Conservation (phyloP, 306 rosid species). For the Pyrus pyrifolia region DNA sequence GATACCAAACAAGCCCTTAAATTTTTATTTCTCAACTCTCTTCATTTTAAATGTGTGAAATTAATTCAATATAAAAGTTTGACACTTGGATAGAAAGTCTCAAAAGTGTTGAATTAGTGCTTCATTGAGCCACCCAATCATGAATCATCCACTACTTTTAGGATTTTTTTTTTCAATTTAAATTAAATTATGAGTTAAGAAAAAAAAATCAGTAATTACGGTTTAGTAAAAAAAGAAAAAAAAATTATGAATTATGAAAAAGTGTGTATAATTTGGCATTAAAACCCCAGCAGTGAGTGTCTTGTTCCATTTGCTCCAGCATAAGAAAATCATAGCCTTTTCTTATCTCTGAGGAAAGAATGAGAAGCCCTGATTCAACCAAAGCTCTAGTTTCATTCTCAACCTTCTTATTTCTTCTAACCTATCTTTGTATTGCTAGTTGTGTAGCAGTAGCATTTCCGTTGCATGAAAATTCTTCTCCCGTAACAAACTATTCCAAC, state of each 20-base stretch:
- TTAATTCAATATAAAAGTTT: neutral
- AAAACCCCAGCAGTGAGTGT: neutral
- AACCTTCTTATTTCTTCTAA: slow-evolving; percentile 27
- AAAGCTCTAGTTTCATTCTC: slow-evolving; percentile 21
- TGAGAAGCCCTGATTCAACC: slow-evolving; percentile 19
- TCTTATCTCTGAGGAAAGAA: slow-evolving; percentile 6
- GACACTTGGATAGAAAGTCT: neutral
- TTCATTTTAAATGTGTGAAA: neutral
- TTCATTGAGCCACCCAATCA: neutral
- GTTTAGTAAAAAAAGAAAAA: neutral
- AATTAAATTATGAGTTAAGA: too few relatives aligned
- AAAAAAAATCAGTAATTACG: too few relatives aligned
- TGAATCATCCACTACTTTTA: neutral
- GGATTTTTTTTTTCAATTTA: too few relatives aligned
- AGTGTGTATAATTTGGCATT: neutral
- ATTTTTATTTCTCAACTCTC: neutral
- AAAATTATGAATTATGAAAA: neutral
- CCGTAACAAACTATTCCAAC: slow-evolving; percentile 5
- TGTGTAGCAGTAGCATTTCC: neutral
- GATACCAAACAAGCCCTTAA: too few relatives aligned
- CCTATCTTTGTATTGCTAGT: slow-evolving; percentile 14
- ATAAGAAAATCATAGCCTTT: neutral
- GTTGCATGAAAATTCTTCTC: too few relatives aligned
- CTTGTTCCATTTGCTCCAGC: neutral
- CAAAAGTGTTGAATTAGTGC: neutral